Base-by-base conservation (phyloP, 495 filamentous ascomycete genomes). In the Aspergillus indologenus region DNA sequence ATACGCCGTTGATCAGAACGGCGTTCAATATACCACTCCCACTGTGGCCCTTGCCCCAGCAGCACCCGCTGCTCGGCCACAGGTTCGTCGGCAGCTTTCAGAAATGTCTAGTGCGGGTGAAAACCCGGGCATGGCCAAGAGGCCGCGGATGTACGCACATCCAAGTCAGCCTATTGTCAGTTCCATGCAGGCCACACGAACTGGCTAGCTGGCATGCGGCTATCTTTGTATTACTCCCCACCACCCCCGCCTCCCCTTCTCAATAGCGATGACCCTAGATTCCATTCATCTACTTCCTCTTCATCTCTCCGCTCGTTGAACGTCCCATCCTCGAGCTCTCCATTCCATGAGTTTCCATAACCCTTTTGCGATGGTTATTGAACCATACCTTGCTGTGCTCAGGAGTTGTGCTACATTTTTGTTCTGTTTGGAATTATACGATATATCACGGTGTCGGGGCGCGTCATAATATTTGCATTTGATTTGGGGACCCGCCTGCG, bases 91-190 rank as follows among this genome's bases (percentile, higher is more conserved):
- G 66, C 84, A 86, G 49, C 81, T 89, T 34, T 87, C 85, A 12
- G 86, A 90, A 22, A 84, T 90, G 71, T 75, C 81, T 4, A 80
- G 85, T 53, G 81, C 71, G 9, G 67, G 74, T 20, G 85, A 85
- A 15, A 78, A 82, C 43, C 68, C 75, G 12, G 79, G 77, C 52
- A 78, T 83, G 64, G 69, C 75, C 9, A 87, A 87, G 65, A 75
- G 87, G 61, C 86, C 85, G 67, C 82, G 85, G 55, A 81, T 89
- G 74, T 89, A 87, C 64, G 67, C 79, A 7, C 81, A 80, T 48
- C 71, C 69, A 14, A 73, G 73, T 23, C 77, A 74, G 24, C 71
- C 72, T 57, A 79, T 84, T 75, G 72, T 62, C 45, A 68, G 62
- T 46, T 57, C 72, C 15, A 74, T 79, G 49, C 76, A 73, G 63